Percentiles rank a stretch among this genome's conserved stretches.
Conservation (phyloP, 1,284 basidiomycete species). For the Ustilago loliicola region DNA sequence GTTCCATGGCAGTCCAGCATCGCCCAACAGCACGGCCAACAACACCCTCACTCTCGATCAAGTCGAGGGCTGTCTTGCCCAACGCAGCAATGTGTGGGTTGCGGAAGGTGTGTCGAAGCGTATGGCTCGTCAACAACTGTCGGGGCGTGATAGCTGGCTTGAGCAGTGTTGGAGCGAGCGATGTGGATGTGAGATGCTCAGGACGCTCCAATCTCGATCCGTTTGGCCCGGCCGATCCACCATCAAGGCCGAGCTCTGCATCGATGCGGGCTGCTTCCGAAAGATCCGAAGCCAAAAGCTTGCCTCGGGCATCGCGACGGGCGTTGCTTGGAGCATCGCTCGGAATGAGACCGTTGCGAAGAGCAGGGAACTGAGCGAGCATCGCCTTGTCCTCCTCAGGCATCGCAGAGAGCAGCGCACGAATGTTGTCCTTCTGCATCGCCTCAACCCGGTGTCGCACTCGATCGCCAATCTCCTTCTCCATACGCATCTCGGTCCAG, state of each 20-base stretch:
- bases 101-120: conserved; percentile 67
- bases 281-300: conserved; percentile 41
- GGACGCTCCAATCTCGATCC: conserved; percentile 23
- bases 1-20: conserved; percentile 66
- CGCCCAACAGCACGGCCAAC: conserved; percentile 65
- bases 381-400: conserved; percentile 51
- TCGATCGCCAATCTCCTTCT: conserved; percentile 60
- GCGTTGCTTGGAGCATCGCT: conserved; percentile 26
- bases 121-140: conserved; percentile 63
- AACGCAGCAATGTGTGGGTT: conserved; percentile 68
- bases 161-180: conserved; percentile 66
- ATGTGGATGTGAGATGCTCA: conserved; percentile 57
- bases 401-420: conserved; percentile 54
- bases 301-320: conserved; percentile 33
- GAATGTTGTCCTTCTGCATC: conserved; percentile 60
- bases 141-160: conserved; percentile 64
- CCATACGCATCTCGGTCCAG: conserved; percentile 65
- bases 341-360: conserved; percentile 37
- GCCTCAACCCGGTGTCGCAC: conserved; percentile 54
- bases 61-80: conserved; percentile 67
- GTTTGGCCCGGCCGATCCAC: conserved; percentile 10
- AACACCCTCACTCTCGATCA: conserved; percentile 66
- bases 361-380: conserved; percentile 41
- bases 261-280: conserved; percentile 52
- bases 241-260: conserved; percentile 48